Percentiles rank a stretch among this genome's conserved stretches.
These are phyloP conservation scores for Myriosclerotinia duriaeana DNA, from an alignment of 2,329 filamentous ascomycete species.

Conservation along the genomic window DNA sequence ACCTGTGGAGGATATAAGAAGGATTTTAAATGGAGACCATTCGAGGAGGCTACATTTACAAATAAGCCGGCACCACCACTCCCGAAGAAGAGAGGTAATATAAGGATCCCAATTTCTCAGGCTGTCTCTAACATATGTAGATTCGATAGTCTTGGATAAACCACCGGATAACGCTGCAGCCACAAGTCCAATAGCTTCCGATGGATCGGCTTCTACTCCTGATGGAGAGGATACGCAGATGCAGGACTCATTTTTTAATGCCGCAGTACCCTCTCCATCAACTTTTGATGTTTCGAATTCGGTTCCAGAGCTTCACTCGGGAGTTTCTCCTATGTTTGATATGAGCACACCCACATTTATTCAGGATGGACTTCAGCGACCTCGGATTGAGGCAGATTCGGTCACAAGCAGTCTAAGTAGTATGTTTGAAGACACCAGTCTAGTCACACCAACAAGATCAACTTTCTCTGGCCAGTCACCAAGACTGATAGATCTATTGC, in stretches of 20 bases:
- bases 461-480: conserved; percentile 49
- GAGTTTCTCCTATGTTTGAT: conserved; percentile 38
- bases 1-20: conserved; percentile 71
- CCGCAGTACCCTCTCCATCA: conserved; percentile 34
- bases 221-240: conserved; percentile 34
- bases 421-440: conserved; percentile 43
- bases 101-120: not conserved
- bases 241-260: conserved; percentile 39
- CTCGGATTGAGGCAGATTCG: conserved; percentile 40
- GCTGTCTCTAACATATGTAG: conserved; percentile 31
- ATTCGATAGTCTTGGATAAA: conserved; percentile 32
- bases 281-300: conserved; percentile 20
- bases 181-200: conserved; percentile 33
- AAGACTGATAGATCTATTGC: conserved; percentile 48
- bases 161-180: conserved; percentile 27
- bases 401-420: conserved; percentile 42
- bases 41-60: conserved; percentile 60
- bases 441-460: conserved; percentile 37
- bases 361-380: conserved; percentile 31
- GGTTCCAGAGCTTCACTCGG: conserved; percentile 34
- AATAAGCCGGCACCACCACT: conserved; percentile 41
- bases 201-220: conserved; percentile 34
- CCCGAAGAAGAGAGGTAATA: conserved; percentile 36
- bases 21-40: conserved; percentile 73
- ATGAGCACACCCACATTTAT: conserved; percentile 38